Percentiles rank a stretch among this genome's conserved stretches.
Evolutionary conservation across 1,284 basidiomycete genomes (phyloP).

Genomic region (Pseudozyma sp.): DNA sequence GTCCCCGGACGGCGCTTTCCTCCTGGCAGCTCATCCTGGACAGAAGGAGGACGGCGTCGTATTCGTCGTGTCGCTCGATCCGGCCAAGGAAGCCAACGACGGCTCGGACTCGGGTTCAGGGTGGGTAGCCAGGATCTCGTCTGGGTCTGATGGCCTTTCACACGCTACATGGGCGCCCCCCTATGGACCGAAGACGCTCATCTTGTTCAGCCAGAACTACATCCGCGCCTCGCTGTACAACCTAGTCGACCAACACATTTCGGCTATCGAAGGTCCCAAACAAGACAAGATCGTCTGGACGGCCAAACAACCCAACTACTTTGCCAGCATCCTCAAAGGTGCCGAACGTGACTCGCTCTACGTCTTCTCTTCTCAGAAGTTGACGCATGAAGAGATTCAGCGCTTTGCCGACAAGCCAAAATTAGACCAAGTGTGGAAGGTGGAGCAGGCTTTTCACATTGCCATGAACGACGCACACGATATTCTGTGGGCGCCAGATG

Average conservation of each 20-base stretch:
- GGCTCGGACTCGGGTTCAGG: constrained; percentile 57
- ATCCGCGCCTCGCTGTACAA: constrained; percentile 45
- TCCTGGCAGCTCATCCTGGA: constrained; percentile 40
- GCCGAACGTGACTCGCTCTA: constrained; percentile 37
- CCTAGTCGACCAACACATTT: constrained; percentile 48
- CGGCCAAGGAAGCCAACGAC: constrained; percentile 57
- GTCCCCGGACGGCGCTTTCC: constrained; percentile 58
- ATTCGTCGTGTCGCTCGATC: constrained; percentile 59
- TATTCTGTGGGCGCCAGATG: constrained; percentile 82
- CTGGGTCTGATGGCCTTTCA: constrained; percentile 54
- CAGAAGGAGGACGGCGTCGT: constrained; percentile 48
- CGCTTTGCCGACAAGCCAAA: constrained; percentile 25
- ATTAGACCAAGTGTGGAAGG: constrained; percentile 39
- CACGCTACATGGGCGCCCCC: constrained; percentile 55
- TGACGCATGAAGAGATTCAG: constrained; percentile 22
- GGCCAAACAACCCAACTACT: constrained; percentile 33
- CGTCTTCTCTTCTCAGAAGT: constrained; percentile 30
- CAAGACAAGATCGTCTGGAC: constrained; percentile 40
- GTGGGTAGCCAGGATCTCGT: constrained; percentile 58
- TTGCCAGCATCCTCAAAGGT: constrained; percentile 43
- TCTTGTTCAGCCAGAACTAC: constrained; percentile 53
- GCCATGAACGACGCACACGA: constrained; percentile 80
- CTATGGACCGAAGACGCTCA: constrained; percentile 42
- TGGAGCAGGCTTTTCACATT: constrained; percentile 80
- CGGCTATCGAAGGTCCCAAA: constrained; percentile 50